Conservation (phyloP, 192 early-diverging fungal species). For the Anaeromyces robustus region DNA sequence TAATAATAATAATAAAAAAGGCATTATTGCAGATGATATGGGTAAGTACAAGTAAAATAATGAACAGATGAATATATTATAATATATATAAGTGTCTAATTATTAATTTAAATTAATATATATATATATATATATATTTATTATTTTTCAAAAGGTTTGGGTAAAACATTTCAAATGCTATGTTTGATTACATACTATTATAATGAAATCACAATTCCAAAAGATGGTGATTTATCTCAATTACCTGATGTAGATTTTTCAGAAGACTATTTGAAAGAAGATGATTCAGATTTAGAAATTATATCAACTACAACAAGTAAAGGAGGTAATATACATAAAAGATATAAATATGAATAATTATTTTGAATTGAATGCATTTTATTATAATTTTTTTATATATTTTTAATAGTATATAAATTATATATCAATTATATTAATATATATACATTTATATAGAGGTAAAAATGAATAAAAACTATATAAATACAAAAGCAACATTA, state of each 20-base stretch:
- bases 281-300: background rate
- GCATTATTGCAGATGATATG: background rate
- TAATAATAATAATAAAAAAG: background rate
- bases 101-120: too few species aligned
- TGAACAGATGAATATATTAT: too few species aligned
- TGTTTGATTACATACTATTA: background rate
- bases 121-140: too few species aligned
- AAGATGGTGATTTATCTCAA: background rate
- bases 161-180: background rate
- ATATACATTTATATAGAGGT: background rate
- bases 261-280: background rate
- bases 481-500: conserved; percentile 30
- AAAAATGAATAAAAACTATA: background rate
- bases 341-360: background rate
- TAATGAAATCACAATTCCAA: background rate
- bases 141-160: background rate
- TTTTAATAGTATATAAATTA: too few species aligned
- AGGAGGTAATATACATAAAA: background rate
- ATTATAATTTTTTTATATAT: too few species aligned
- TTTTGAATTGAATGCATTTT: too few species aligned
- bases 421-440: background rate
- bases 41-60: too few species aligned
- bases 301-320: background rate
- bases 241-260: background rate
- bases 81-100: too few species aligned